Evolutionary conservation across 2,329 filamentous ascomycete species (phyloP).

Genomic region (Colletotrichum zoysiae): DNA sequence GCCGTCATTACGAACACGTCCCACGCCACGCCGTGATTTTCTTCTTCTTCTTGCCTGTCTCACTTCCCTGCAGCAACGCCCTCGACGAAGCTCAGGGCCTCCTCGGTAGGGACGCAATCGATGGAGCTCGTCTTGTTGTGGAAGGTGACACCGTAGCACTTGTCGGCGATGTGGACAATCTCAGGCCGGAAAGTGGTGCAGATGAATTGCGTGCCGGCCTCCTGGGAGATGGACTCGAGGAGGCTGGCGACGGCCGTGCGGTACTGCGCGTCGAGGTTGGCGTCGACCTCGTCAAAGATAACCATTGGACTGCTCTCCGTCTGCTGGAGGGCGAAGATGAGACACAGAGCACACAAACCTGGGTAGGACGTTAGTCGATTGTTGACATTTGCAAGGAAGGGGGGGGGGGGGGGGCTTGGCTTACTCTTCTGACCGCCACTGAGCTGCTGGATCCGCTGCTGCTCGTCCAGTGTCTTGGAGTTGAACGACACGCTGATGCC

Average conservation of each 20-base stretch:
- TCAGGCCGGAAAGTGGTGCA: slow-evolving; percentile 99
- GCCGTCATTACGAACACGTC: slow-evolving; percentile 19
- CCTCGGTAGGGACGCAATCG: slow-evolving; percentile 87
- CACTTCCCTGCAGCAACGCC: slow-evolving; percentile 67
- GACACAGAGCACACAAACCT: slow-evolving; percentile 95
- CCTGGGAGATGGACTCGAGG: slow-evolving; percentile 80
- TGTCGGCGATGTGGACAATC: slow-evolving; percentile 94
- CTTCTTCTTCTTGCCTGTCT: neutral
- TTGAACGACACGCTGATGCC: slow-evolving; percentile 99
- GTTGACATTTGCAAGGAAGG: neutral
- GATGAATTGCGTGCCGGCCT: slow-evolving; percentile 85
- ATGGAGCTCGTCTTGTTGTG: slow-evolving; percentile 95
- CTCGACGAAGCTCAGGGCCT: slow-evolving; percentile 94
- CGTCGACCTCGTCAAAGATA: slow-evolving; percentile 98
- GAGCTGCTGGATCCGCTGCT: slow-evolving; percentile 97
- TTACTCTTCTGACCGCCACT: slow-evolving; percentile 97
- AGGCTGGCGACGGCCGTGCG: slow-evolving; percentile 94
- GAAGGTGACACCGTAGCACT: slow-evolving; percentile 97
- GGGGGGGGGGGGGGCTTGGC: slow-evolving; percentile 47
- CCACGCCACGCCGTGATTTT: neutral
- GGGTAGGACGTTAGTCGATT: slow-evolving; percentile 42
- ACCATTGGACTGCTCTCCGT: slow-evolving; percentile 98
- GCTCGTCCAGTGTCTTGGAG: slow-evolving; percentile 93
- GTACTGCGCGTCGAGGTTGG: slow-evolving; percentile 98
- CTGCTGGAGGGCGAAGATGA: slow-evolving; percentile 98